Base-by-base conservation (phyloP, 768 basidiomycete genomes). In the Lentinula guzmanii region DNA sequence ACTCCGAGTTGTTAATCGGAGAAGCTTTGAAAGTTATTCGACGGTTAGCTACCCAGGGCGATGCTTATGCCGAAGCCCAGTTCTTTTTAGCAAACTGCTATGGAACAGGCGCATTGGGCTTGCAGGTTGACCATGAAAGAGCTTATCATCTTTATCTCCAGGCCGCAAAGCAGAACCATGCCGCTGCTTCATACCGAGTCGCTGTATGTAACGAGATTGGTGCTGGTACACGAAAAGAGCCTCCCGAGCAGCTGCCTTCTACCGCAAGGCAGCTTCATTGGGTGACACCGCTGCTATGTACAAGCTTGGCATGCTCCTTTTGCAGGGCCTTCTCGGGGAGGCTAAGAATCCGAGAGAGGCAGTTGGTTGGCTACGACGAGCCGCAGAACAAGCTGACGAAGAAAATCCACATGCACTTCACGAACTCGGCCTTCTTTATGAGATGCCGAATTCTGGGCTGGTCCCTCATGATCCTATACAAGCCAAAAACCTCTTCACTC, bases 241-340 rank as follows among this genome's bases (percentile, higher is more conserved):
- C 87, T 0, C 80, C 21, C 85, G 97, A 50, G 97, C 97, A 7
- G 88, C 94, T 31, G 89, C 94, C 4, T 98, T 99, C 71, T 98
- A 98, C 76, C 87, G 95, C 63, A 98, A 98, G 73, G 93, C 97
- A 4, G 95, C 95, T 8, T 94, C 94, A 1, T 77, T 98, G 39
- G 95, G 95, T 18, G 97, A 98, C 72, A 98, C 96, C 0, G 87
- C 96, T 31, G 97, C 95, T 3, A 99, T 98, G 97, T 98, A 97
- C 79, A 98, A 98, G 73, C 86, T 99, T n/a, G 95, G 95, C n/a
- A 95, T 97, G 89, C 91, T 98, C 64, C 81, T 97, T 34, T 80
- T 98, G 21, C 84, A 91, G 39, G 96, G 95, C 10, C 75, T 86
- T 15, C 80, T 98, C 4, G 89, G 86, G 28, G 93, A 95, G 71